Base-by-base conservation (phyloP, 805 yeast species). In the Spencermartinsiella europaea region DNA sequence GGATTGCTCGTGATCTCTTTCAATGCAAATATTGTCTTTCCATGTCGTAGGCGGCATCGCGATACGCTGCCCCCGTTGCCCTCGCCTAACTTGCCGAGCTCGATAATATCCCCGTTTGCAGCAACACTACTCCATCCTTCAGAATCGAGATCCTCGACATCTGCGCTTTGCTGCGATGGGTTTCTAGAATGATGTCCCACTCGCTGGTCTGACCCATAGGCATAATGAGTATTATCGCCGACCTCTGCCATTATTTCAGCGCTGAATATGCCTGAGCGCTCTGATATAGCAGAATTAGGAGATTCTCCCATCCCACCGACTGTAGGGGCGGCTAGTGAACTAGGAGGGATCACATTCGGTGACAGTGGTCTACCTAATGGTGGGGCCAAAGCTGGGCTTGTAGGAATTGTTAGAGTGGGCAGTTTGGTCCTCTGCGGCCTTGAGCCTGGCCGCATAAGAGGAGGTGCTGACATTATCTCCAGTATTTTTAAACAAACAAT, bases 1-100 rank as follows among this genome's bases (percentile, higher is more conserved):
- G 88, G 87, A 62, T 82, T 84, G 8, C 86, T 76, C 17, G 80
- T 77, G 42, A 84, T 83, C 36, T 82, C 74, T 64, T 80, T 91
- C 50, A 93, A 68, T 0, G 99, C 99, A 73, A 91, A 91, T 3
- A 89, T 72, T 27, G 77, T 77, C 20, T 70, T 62, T 5, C 85
- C 83, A 37, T 74, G 59, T 47, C 69, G 70, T 44, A 91, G 69
- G 47, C 70, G 69, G 64, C 98, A 91, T 61, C 87, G 82, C 17
- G 83, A 75, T 8, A 91, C 99, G 8, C 86, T 75, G 0, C 98
- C 99, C 14, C 96, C 95, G 31, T 87, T 83, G 15, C 99, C 99
- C 68, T 93, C 98, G 16, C 99, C 99, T 19, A 91, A 65, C 22
- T 78, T 74, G 17, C 80, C 81, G 34, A 90, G 53, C 45, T 86